Evolutionary conservation across 306 rosid genomes (phyloP), one percentile per base, ranked within the genome.

Genomic region (Citrullus amarus): DNA sequence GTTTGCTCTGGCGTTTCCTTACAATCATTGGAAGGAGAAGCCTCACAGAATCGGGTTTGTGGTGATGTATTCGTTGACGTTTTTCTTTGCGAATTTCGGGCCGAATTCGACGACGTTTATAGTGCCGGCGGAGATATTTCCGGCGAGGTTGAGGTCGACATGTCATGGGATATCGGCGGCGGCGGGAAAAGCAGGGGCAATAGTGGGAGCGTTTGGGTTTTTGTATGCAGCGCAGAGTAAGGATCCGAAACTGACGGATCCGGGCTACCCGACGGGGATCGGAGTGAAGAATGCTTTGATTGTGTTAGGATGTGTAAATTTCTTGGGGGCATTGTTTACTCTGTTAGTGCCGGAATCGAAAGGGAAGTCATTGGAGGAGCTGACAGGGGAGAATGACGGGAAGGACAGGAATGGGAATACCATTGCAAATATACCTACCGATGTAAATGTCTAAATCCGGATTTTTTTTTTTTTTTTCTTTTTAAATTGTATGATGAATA

Each of bases 111-210:
- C 83, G 4, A 81, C 80, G 11, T 81, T 75, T 14, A 75, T 81
- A 4, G 83, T 81, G 32, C 76, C 76, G 5, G 80, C 83, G 0
- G 80, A 75, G 62, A 81, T 62, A 18, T 81, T 81, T n/a, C 80
- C 80, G 4, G 80, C 80, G n/a, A 63, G 41, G 80, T 34, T 81
- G 22, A 53, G 80, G 46, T 75, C 83, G n/a, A 75, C 83, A 1
- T 75, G 83, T 14, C 83, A 81, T 53, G 83, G 80, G 34, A 81
- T 81, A 81, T 75, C 76, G 6, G 83, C 83, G 13, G 80, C 83
- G 2, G 7, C 75, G 2, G 83, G 75, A 20, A 80, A 74, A 18
- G 79, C 75, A 1, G 69, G 83, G 32, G 83, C 83, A 6, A 81
- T 81, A 9, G 34, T 75, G 16, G 83, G 83, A 18, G 16, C 83